Conservation (phyloP, 2,329 filamentous ascomycete genomes). For the Monascus ruber region DNA sequence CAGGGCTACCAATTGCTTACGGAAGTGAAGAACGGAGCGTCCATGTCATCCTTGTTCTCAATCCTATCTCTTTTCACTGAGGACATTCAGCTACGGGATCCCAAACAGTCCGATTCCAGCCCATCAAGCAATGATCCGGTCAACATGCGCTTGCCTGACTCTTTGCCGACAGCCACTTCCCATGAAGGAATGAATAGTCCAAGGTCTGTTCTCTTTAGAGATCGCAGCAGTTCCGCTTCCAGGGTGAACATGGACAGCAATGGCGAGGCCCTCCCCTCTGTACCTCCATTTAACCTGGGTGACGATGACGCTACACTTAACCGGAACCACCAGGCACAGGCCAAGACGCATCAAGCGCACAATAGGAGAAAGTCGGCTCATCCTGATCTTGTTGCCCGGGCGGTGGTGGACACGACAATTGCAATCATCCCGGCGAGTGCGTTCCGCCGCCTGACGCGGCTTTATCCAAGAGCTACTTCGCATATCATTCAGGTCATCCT, state of each 20-base stretch:
- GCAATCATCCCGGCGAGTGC: conserved; percentile 96
- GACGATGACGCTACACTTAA: conserved; percentile 18
- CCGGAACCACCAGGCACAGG: conserved; percentile 15
- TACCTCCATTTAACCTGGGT: conserved; percentile 68
- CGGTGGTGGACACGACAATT: conserved; percentile 92
- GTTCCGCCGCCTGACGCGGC: conserved; percentile 79
- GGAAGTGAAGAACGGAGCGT: conserved; percentile 93
- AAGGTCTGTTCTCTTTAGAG: conserved; percentile 9
- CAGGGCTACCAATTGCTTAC: conserved; percentile 92
- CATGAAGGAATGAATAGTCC: conserved; percentile 23
- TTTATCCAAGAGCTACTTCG: conserved; percentile 91
- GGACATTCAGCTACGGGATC: conserved; percentile 67
- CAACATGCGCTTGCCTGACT: conserved; percentile 23
- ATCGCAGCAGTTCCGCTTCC: conserved; percentile 8
- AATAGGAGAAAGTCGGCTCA: conserved; percentile 61
- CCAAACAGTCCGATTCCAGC: conserved; percentile 41
- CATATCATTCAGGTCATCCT: conserved; percentile 98
- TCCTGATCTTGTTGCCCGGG: conserved; percentile 92
- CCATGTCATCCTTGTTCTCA: conserved; percentile 97
- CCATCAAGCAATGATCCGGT: conserved; percentile 23
- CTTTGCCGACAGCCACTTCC: conserved; percentile 22
- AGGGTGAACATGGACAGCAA: conserved; percentile 11
- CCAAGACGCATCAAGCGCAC: conserved; percentile 14
- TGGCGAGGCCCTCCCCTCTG: conserved; percentile 40
- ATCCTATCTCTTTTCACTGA: conserved; percentile 96